Evolutionary conservation across 2,329 filamentous ascomycete genomes (phyloP).

Genomic region (Rhexocercosporidium sp.): DNA sequence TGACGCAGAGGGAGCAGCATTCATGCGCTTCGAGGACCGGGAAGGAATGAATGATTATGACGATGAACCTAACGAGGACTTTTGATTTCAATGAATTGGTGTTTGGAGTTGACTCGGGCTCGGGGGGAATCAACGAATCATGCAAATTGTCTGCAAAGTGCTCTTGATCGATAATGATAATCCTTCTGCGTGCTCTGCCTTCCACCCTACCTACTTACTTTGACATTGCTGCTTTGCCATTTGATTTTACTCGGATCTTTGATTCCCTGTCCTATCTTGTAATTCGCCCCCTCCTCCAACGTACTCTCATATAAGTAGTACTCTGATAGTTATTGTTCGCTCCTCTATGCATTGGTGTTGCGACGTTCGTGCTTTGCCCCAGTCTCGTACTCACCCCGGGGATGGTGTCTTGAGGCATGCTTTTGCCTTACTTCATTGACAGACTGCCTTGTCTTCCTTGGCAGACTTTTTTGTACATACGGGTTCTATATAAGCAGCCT

Average conservation of each 20-base stretch:
- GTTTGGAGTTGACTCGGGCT: constrained; percentile 10
- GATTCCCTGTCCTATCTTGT: background rate
- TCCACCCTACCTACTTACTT: background rate
- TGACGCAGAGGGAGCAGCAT: constrained; percentile 47
- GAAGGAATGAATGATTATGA: constrained; percentile 66
- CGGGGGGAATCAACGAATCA: background rate
- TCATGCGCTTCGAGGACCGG: constrained; percentile 81
- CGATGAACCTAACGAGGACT: constrained; percentile 52
- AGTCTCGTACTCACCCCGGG: no score
- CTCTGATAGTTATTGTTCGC: no score
- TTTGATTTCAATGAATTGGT: constrained; percentile 4
- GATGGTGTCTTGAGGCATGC: no score
- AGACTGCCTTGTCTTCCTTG: no score
- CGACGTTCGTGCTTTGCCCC: no score
- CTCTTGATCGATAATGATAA: background rate
- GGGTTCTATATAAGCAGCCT: no score
- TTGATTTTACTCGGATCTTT: background rate
- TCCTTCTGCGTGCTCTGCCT: background rate
- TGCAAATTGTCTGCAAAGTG: background rate
- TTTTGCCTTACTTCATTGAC: no score
- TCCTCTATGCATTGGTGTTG: no score
- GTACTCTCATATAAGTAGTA: no score
- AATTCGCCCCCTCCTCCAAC: background rate
- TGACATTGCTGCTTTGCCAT: background rate
- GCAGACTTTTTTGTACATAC: no score